Conservation (phyloP, 768 basidiomycete species). For the Tylopilus balloui region DNA sequence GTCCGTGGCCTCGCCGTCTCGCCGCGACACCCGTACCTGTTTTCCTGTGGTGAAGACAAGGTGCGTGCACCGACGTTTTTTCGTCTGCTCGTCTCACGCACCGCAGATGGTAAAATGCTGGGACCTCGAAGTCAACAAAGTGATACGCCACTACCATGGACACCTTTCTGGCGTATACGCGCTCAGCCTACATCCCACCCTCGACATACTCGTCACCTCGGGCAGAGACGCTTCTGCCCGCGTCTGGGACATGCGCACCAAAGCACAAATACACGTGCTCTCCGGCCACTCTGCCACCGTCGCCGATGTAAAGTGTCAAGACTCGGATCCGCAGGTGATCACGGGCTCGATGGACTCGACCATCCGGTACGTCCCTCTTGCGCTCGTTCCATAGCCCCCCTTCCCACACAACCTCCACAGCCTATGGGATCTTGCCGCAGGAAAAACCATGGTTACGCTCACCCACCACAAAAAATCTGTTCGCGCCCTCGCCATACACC, state of each 20-base stretch:
- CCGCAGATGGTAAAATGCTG: conserved; percentile 98
- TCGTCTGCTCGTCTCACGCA: not conserved
- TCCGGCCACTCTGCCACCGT: conserved; percentile 93
- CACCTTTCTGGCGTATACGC: conserved; percentile 98
- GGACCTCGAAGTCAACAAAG: conserved; percentile 98
- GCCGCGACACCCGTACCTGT: conserved; percentile 90
- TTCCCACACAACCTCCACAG: no score
- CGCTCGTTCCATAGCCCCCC: not conserved
- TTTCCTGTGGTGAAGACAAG: conserved; percentile 98
- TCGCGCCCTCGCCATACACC: conserved; percentile 89
- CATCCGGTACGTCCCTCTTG: conserved; percentile 53
- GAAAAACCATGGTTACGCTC: conserved; percentile 92
- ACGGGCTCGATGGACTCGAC: conserved; percentile 99
- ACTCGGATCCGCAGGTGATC: conserved; percentile 96
- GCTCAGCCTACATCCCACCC: conserved; percentile 87
- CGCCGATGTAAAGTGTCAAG: conserved; percentile 93
- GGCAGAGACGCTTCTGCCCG: conserved; percentile 96
- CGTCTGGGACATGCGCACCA: conserved; percentile 99
- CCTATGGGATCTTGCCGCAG: conserved; percentile 96
- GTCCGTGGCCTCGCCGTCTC: conserved; percentile 94
- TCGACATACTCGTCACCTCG: conserved; percentile 91
- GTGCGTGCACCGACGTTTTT: conserved; percentile 37
- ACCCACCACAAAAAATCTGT: conserved; percentile 99
- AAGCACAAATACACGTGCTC: conserved; percentile 91
- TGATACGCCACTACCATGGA: conserved; percentile 97